phyloP scores from a whole-genome alignment of 129 eudicot species.

The Helichrysum umbraculigerum region DNA sequence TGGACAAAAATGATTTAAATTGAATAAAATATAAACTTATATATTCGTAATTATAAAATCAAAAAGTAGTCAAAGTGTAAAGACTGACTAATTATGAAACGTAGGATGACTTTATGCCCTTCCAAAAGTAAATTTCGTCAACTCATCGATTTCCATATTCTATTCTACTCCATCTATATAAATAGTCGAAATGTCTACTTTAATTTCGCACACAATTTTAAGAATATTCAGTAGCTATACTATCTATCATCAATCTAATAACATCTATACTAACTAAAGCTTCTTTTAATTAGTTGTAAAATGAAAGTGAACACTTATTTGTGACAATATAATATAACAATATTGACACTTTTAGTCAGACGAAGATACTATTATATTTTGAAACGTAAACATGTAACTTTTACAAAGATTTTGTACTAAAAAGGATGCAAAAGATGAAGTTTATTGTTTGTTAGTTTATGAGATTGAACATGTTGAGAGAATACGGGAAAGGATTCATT shows the following conservation, averaged over 20 bases:
- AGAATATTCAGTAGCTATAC: too few species aligned
- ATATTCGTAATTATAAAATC: neutral
- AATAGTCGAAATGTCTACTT: too few species aligned
- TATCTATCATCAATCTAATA: too few species aligned
- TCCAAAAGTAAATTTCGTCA: slow-evolving; percentile 15
- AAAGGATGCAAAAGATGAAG: neutral
- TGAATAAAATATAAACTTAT: too few species aligned
- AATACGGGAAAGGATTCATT: neutral
- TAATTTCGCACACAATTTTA: too few species aligned
- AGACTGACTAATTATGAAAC: neutral
- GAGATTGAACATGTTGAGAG: slow-evolving; percentile 1
- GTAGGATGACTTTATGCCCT: slow-evolving; percentile 10
- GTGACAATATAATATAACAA: too few species aligned
- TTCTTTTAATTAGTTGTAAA: too few species aligned
- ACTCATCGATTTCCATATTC: neutral
- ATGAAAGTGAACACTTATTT: too few species aligned
- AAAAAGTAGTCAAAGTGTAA: slow-evolving; percentile 20
- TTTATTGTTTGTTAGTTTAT: neutral
- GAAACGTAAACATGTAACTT: neutral
- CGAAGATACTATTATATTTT: too few species aligned
- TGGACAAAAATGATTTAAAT: neutral
- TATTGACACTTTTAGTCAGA: too few species aligned
- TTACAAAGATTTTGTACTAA: neutral
- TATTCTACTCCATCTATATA: too few species aligned
- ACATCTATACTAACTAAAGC: too few species aligned